These are phyloP conservation scores for Paradendryphiella salina DNA, from an alignment of 2,329 filamentous ascomycete species.

Conservation along the genomic window DNA sequence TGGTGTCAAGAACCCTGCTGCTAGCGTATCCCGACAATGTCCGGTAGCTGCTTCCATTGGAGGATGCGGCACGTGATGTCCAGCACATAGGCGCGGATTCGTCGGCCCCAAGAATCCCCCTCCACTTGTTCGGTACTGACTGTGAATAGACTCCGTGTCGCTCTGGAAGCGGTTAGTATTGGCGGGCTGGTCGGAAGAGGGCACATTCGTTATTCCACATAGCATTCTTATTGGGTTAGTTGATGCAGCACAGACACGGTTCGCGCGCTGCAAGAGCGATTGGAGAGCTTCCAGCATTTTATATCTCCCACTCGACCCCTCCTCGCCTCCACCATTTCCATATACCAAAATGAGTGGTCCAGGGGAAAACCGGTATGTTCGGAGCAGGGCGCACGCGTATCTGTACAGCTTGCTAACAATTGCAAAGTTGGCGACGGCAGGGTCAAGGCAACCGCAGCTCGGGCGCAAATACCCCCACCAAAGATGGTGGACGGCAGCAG, in stretches of 20 bases:
- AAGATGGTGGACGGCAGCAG: constrained; percentile 42
- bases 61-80: constrained; percentile 14
- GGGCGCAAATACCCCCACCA: constrained; percentile 41
- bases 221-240: constrained; percentile 25
- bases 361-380: constrained; percentile 44
- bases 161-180: constrained; percentile 22
- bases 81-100: constrained; percentile 23
- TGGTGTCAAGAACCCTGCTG: constrained; percentile 11
- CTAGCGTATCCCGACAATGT: constrained; percentile 6
- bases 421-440: constrained; percentile 42
- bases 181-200: constrained; percentile 24
- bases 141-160: constrained; percentile 10
- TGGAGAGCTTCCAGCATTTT: constrained; percentile 34
- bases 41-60: constrained; percentile 10
- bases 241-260: constrained; percentile 25
- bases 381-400: background rate
- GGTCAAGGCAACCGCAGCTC: constrained; percentile 40
- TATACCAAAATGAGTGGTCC: constrained; percentile 44
- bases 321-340: constrained; percentile 32
- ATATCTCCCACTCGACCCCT: constrained; percentile 36
- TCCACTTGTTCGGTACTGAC: constrained; percentile 20
- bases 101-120: constrained; percentile 14
- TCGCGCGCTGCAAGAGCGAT: constrained; percentile 27
- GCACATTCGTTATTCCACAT: constrained; percentile 11
- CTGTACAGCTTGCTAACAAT: constrained; percentile 18